These are phyloP conservation scores for Clitopilus passeckerianus DNA, from an alignment of 768 basidiomycete genomes.

Conservation along the genomic window DNA sequence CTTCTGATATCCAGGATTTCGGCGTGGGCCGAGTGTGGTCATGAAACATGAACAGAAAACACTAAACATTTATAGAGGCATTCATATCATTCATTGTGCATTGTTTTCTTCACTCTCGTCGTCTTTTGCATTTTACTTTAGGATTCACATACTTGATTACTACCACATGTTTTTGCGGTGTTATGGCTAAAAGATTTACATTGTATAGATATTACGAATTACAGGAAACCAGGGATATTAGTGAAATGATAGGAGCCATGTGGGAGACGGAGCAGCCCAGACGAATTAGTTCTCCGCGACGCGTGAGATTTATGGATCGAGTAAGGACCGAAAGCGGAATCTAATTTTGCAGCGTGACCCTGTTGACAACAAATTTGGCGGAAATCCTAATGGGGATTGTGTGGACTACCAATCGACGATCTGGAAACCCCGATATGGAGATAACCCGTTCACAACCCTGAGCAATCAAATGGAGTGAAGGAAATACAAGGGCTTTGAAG, in stretches of 20 bases:
- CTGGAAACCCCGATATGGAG: slow-evolving; percentile 18
- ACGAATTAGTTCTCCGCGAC: slow-evolving; percentile 18
- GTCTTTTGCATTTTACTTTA: background rate
- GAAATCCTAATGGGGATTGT: slow-evolving; percentile 16
- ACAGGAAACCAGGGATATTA: slow-evolving; percentile 2
- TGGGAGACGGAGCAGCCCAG: background rate
- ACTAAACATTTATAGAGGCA: background rate
- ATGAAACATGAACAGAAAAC: slow-evolving; percentile 2
- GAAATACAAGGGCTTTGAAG: background rate
- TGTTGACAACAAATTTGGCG: slow-evolving; percentile 22
- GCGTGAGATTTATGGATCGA: slow-evolving; percentile 14
- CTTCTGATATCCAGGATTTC: slow-evolving; percentile 4
- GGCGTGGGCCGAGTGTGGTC: slow-evolving; percentile 6
- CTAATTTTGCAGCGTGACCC: slow-evolving; percentile 18
- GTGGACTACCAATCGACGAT: slow-evolving; percentile 18
- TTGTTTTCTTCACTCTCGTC: background rate
- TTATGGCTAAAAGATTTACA: slow-evolving; percentile 1
- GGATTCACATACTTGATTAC: background rate
- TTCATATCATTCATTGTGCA: slow-evolving; percentile 1
- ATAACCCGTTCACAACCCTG: background rate
- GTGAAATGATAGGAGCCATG: slow-evolving; percentile 1
- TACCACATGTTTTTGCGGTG: background rate
- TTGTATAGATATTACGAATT: slow-evolving; percentile 1
- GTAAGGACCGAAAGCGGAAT: slow-evolving; percentile 20
- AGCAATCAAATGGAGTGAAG: slow-evolving; percentile 14